These are phyloP conservation scores for Amaranthus hypochondriacus DNA, from an alignment of 148 eudicot species.

Conservation along the genomic window DNA sequence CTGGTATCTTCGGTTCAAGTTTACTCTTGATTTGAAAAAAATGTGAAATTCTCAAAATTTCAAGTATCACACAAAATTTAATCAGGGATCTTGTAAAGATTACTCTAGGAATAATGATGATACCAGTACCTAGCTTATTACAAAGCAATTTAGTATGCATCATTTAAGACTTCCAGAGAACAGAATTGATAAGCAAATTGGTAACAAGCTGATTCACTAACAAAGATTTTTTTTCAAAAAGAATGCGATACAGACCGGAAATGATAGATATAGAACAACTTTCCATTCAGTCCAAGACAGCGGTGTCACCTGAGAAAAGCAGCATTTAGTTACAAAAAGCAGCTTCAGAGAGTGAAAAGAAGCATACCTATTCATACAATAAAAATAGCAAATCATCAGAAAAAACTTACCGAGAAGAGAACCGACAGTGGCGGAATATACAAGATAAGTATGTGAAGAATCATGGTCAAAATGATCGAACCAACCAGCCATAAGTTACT, in stretches of 20 bases:
- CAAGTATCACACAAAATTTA: no score
- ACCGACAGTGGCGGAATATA: slow-evolving; percentile 80
- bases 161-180: no score
- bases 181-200: no score
- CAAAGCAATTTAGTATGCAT: no score
- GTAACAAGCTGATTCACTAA: no score
- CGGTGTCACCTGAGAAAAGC: slow-evolving; percentile 77
- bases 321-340: slow-evolving; percentile 1
- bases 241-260: slow-evolving; percentile 66
- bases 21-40: no score
- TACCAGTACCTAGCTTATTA: no score
- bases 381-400: neutral
- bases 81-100: no score
- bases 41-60: no score
- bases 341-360: neutral
- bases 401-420: slow-evolving; percentile 82
- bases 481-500: slow-evolving; percentile 96
- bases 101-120: no score
- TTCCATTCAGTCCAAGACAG: slow-evolving; percentile 93
- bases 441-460: slow-evolving; percentile 83
- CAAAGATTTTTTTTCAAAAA: neutral
- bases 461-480: slow-evolving; percentile 82
- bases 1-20: no score
- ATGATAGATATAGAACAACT: slow-evolving; percentile 79
- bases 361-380: neutral